Evolutionary conservation across 2,329 filamentous ascomycete species (phyloP), one percentile per base, ranked within the genome.

Genomic region (Ceratocystis eucalypticola): DNA sequence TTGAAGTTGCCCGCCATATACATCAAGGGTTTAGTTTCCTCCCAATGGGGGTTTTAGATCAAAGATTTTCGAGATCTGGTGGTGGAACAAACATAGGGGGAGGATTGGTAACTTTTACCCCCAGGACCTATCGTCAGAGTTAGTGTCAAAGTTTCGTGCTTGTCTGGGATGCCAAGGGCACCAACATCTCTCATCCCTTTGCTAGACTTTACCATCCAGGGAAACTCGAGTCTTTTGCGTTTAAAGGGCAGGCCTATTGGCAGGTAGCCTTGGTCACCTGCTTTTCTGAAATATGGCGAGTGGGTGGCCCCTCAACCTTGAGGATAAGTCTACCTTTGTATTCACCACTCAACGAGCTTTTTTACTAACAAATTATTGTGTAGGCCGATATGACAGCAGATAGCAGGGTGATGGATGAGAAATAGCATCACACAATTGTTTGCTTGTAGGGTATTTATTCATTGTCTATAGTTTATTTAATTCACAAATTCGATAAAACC

Each of bases 61-160:
- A n/a, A 66, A 63, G 61, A 67, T 59, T 53, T 45, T 41, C 63
- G 67, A 64, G 67, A 66, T 59, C 64, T 65, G 67, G 59, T 65
- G 45, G 69, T 68, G 67, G 61, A 66, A 59, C 65, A 22, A 41
- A 55, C 53, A 46, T 64, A 12, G 25, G 8, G 10, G 8, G 48
- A 53, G 48, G 4, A 55, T 66, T 65, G 61, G 66, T 65, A 68
- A 68, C 69, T 67, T 67, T 70, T 74, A 72, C 74, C 72, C 71
- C 76, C 77, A 81, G 90, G 89, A 91, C 89, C 88, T 91, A 90
- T 91, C 88, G 48, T 84, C 3, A 75, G 87, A 83, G 88, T 91
- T 91, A 88, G 88, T 80, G 87, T 95, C 90, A 95, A 91, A 91
- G 90, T 80, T 86, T 91, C 80, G 89, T 81, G 83, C 90, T 93